These are phyloP conservation scores for Mollisiaceae sp. DNA, from an alignment of 2,329 filamentous ascomycete species.

Conservation along the genomic window DNA sequence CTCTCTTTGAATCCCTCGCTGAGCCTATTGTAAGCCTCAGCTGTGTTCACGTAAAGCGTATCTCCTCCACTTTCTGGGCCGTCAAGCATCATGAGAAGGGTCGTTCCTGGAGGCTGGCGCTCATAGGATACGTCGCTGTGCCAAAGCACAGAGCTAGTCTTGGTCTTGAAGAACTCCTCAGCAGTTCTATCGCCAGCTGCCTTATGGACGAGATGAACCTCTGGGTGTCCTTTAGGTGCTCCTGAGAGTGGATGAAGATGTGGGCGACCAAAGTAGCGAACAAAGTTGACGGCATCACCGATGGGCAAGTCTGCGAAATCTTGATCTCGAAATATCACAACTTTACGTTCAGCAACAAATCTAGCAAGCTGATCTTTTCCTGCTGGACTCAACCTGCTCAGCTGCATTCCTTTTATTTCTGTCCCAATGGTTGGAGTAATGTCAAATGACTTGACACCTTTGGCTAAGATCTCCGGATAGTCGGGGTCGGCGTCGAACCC, in stretches of 20 bases:
- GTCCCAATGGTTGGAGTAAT: slow-evolving; percentile 77
- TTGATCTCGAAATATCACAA: slow-evolving; percentile 78
- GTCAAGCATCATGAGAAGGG: slow-evolving; percentile 88
- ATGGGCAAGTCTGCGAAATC: slow-evolving; percentile 75
- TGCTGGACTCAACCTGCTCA: slow-evolving; percentile 68
- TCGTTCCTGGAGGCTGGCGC: slow-evolving; percentile 85
- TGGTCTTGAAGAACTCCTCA: slow-evolving; percentile 66
- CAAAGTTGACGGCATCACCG: slow-evolving; percentile 69
- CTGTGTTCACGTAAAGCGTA: slow-evolving; percentile 81
- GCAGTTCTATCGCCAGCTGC: slow-evolving; percentile 66
- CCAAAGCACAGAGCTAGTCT: slow-evolving; percentile 85
- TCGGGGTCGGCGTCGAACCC: slow-evolving; percentile 74
- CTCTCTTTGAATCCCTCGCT: slow-evolving; percentile 80
- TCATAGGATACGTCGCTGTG: slow-evolving; percentile 91
- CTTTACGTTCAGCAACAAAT: slow-evolving; percentile 77
- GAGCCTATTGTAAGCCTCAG: slow-evolving; percentile 79
- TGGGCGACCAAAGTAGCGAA: slow-evolving; percentile 78
- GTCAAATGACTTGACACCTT: slow-evolving; percentile 57
- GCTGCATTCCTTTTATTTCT: slow-evolving; percentile 72
- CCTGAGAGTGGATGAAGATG: slow-evolving; percentile 84
- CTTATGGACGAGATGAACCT: slow-evolving; percentile 80
- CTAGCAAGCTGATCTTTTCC: slow-evolving; percentile 80
- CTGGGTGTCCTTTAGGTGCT: slow-evolving; percentile 72
- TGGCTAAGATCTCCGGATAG: slow-evolving; percentile 70
- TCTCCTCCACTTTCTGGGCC: slow-evolving; percentile 81